Evolutionary conservation across 306 rosid species (phyloP), one percentile per base, ranked within the genome.

Genomic region (Canavalia ensiformis): DNA sequence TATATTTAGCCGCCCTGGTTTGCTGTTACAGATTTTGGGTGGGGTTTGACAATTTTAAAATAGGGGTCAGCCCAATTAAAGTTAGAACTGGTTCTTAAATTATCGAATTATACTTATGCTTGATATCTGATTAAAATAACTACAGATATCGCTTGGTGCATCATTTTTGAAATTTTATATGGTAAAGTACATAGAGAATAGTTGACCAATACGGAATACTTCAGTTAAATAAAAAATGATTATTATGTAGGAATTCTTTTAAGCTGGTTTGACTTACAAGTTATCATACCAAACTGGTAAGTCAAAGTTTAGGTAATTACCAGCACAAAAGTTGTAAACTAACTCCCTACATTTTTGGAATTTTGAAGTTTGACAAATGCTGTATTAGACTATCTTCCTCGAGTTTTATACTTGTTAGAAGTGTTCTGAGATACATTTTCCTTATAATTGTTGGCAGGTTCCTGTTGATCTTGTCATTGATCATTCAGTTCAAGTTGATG

Each of bases 401-500:
- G 8, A 42, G 41, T 55, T 12, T 58, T 85, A 11, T 69, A 33
- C n/a, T 86, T 80, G 54, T 77, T 74, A 62, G 47, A 50, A 47
- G 60, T 55, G 58, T 50, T 75, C 41, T 76, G 50, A 77, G 63
- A 60, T 28, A 13, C 45, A 18, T 12, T 39, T 18, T 18, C 25
- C 25, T 18, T 18, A 18, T 18, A 18, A 18, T 18, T 30, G 11
- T 45, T 33, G 84, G 83, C 85, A 94, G 95, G 97, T 94, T 85
- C 97, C 98, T 51, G 95, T 95, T n/a, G 97, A 92, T 85, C 97
- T 95, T 52, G 98, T 95, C 31, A 79, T 95, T 78, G 97, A 95
- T 85, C 98, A 92, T 87, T 95, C 98, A 45, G 95, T 95, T 77
- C 98, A 95, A 87, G 98, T 95, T 72, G 98, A 95, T 56, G 90